phyloP scores from a whole-genome alignment of 2,329 filamentous ascomycete species.

The Penicillium corylophilum region DNA sequence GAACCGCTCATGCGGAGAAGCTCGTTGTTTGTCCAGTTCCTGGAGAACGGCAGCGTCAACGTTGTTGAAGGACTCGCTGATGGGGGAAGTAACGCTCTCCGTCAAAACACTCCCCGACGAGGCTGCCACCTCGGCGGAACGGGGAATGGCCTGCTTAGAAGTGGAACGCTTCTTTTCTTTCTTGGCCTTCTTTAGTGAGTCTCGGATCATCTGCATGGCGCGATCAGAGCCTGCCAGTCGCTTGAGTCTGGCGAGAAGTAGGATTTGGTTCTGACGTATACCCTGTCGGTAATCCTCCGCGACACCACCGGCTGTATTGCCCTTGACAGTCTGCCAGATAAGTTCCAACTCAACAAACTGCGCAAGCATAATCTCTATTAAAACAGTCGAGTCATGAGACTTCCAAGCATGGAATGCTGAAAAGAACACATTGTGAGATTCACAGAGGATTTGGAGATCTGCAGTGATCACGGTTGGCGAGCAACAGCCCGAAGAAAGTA shows the following conservation, averaged over 20 bases:
- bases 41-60: constrained; percentile 34
- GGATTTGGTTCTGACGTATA: constrained; percentile 65
- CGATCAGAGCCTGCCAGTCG: constrained; percentile 61
- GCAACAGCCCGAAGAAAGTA: constrained; percentile 47
- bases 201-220: constrained; percentile 59
- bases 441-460: constrained; percentile 50
- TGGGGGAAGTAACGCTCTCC: constrained; percentile 40
- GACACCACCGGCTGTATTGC: constrained; percentile 60
- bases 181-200: constrained; percentile 60
- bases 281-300: constrained; percentile 63
- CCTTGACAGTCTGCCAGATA: constrained; percentile 67
- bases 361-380: constrained; percentile 66
- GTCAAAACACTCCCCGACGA: constrained; percentile 34
- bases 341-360: constrained; percentile 66
- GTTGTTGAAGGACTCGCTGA: constrained; percentile 43
- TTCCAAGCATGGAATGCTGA: constrained; percentile 66
- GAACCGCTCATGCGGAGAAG: constrained; percentile 43
- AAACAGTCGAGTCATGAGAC: constrained; percentile 59
- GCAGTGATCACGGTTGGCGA: constrained; percentile 45
- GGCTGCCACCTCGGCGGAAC: constrained; percentile 48
- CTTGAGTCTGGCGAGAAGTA: constrained; percentile 61
- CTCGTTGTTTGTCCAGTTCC: constrained; percentile 36
- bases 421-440: constrained; percentile 60
- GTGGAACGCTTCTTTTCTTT: constrained; percentile 52
- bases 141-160: constrained; percentile 58